Conservation (phyloP, 2,329 filamentous ascomycete species). For the Tympanopsis confertula region DNA sequence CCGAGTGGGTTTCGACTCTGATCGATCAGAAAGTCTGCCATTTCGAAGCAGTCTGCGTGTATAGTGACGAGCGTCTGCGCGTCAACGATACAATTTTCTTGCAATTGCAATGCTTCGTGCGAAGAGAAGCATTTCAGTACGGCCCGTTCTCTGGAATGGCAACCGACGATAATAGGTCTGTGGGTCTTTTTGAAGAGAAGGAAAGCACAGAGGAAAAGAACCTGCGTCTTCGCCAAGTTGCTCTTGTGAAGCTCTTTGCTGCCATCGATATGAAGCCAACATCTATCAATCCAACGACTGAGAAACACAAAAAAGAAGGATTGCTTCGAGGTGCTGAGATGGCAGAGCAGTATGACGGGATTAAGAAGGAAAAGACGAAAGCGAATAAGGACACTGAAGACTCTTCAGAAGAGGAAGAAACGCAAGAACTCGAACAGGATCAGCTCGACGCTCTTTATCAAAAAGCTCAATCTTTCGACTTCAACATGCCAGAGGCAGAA, state of each 20-base stretch:
- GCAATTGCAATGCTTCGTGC: constrained; percentile 69
- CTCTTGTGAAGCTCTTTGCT: constrained; percentile 76
- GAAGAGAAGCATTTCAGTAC: constrained; percentile 62
- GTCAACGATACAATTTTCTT: constrained; percentile 93
- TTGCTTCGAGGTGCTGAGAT: constrained; percentile 79
- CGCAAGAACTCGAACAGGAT: constrained; percentile 73
- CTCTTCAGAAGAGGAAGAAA: constrained; percentile 10
- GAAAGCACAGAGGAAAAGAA: constrained; percentile 79
- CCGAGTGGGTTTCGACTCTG: constrained; percentile 82
- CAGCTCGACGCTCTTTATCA: constrained; percentile 88
- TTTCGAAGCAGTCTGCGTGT: constrained; percentile 82
- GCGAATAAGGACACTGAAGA: constrained; percentile 7
- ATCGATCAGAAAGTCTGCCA: constrained; percentile 81
- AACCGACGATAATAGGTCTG: constrained; percentile 57
- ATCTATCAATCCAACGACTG: constrained; percentile 60
- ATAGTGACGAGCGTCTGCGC: constrained; percentile 69
- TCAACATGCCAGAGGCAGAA: constrained; percentile 76
- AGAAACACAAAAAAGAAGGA: constrained; percentile 71
- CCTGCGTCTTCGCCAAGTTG: constrained; percentile 73
- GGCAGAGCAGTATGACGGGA: constrained; percentile 64
- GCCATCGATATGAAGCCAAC: constrained; percentile 76
- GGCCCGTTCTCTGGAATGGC: constrained; percentile 39
- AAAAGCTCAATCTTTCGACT: constrained; percentile 95
- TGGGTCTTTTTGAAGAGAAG: constrained; percentile 68
- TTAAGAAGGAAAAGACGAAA: constrained; percentile 18